These are phyloP conservation scores for Talaromyces proteolyticus DNA, from an alignment of 495 filamentous ascomycete species.

Conservation along the genomic window DNA sequence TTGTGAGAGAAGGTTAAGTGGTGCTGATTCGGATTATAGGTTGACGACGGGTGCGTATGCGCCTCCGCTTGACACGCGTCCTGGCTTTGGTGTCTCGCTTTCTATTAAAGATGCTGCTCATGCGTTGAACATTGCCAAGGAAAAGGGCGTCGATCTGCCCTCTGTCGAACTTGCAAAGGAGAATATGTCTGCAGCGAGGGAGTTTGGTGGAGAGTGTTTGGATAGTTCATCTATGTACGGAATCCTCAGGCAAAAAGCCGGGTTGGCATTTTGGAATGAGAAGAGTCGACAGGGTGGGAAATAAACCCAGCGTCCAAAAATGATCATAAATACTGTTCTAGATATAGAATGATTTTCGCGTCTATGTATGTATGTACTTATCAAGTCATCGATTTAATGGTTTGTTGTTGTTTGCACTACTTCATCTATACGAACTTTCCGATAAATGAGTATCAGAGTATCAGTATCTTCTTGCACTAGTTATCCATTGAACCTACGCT, in stretches of 20 bases:
- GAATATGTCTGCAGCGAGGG: slow-evolving; percentile 36
- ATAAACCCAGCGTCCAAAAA: background rate
- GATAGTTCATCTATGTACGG: slow-evolving; percentile 44
- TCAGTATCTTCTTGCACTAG: background rate
- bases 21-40: slow-evolving; percentile 11
- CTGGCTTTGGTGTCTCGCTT: slow-evolving; percentile 38
- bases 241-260: slow-evolving; percentile 33
- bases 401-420: background rate
- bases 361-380: background rate
- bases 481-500: slow-evolving; percentile 4
- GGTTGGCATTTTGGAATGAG: slow-evolving; percentile 40
- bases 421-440: no score
- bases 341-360: background rate
- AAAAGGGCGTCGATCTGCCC: slow-evolving; percentile 30
- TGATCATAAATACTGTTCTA: background rate
- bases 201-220: slow-evolving; percentile 35
- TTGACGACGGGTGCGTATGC: slow-evolving; percentile 39
- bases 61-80: slow-evolving; percentile 31
- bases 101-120: slow-evolving; percentile 43
- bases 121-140: slow-evolving; percentile 29
- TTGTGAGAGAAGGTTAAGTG: background rate
- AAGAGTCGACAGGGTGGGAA: slow-evolving; percentile 29
- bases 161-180: slow-evolving; percentile 26
- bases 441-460: no score
- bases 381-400: background rate